Base-by-base conservation (phyloP, 2,329 filamentous ascomycete genomes). In the Aspergillus fumigatiaffinis region DNA sequence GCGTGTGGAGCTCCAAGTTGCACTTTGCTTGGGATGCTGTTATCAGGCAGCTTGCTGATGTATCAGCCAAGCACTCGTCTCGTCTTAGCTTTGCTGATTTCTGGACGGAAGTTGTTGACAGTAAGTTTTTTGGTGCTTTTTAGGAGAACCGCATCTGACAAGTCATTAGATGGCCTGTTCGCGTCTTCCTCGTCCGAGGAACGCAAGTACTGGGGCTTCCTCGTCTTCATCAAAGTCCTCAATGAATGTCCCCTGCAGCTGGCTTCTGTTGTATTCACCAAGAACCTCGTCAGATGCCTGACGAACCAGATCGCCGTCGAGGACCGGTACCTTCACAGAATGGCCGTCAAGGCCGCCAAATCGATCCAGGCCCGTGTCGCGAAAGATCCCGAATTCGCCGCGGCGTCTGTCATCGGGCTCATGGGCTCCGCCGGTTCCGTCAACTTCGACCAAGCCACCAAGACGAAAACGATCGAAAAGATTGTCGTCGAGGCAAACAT, bases 191-290 rank as follows among this genome's bases (percentile, higher is more conserved):
- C 92, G 7, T 95, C 92, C 1, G 87, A 92, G 47, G 91, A 92
- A 65, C 89, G 95, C 55, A 97, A 97, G 74, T 91, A 91, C 68
- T 92, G 91, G 73, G 94, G 94, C 0, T 93, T 97, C 75, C 86
- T 92, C 67, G 83, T 97, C 2, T 91, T 97, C 67, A 86, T 88
- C 66, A 90, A 88, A 68, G 84, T 92, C 65, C 76, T 97, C 3
- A 77, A 79, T 32, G 79, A 76, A 41, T 77, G 77, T 66, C 70
- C 84, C 72, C 61, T 72, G 60, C 61, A 79, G 70, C 56, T 82
- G 81, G 65, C 83, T 77, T 53, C 80, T 73, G 61, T 80, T 8
- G 79, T 96, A 0, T 96, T 97, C 71, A 92, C 90, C 66, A 86
- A 87, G 60, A 96, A 96, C 66, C 78, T 97, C 23, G 86, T 95